Evolutionary conservation across 116 monocot species (phyloP), one percentile per base, ranked within the genome.

Genomic region (Iris pallida): DNA sequence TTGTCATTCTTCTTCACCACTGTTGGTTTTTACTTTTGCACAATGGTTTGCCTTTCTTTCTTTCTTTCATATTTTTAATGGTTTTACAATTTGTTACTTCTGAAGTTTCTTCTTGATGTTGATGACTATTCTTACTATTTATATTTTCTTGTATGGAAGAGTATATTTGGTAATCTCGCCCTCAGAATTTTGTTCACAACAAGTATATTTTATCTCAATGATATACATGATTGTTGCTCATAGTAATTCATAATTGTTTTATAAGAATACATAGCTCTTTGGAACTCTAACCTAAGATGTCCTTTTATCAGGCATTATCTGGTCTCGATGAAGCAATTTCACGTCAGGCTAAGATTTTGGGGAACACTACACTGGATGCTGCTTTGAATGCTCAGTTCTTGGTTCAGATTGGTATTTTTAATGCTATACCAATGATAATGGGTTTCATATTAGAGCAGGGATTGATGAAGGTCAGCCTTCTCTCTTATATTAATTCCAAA

Each of bases 381-480:
- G 86, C 86, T 54, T 73, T 90, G 48, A 90, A 90, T 79, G 78
- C 90, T 59, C 90, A 90, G 59, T 90, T 90, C 72, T 71, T 90
- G 53, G 86, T 90, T 16, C 90, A 90, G 62, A 90, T 90, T 68
- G 90, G 90, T 73, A 56, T 86, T 56, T 90, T 90, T 71, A 90
- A 86, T 55, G 90, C 90, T 46, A 79, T 90, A 41, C 90, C 90
- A 59, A 90, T 90, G 90, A 78, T 90, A 63, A 86, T 90, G 80
- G 90, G 86, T 45, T 90, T 90, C 75, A 81, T 90, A 45, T 16
- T 90, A 57, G 90, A 90, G 46, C 57, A 52, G 4, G 90, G 90
- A n/a, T n/a, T n/a, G n/a, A n/a, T n/a, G n/a, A n/a, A n/a, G n/a
- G n/a, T n/a, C n/a, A n/a, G n/a, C n/a, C n/a, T n/a, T n/a, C n/a